Evolutionary conservation across 768 basidiomycete species (phyloP).

Genomic region (Cystobasidiopsis lactophilus): DNA sequence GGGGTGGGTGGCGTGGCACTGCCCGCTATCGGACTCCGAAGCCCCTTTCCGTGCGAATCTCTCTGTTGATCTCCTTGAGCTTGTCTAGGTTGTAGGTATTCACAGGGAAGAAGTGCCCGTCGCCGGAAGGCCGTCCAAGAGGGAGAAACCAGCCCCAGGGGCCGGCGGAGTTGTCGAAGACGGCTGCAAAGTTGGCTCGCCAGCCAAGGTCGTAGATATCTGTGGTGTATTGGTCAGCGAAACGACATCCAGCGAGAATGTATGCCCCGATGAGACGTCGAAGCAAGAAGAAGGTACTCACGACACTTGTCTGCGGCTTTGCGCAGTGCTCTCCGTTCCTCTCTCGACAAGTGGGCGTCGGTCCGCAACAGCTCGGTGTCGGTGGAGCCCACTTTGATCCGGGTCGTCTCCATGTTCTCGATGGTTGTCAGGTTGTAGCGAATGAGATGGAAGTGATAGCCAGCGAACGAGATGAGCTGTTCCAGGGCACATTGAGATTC

Average conservation of each 20-base stretch:
- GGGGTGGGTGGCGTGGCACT: too few relatives aligned
- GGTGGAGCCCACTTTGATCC: not conserved
- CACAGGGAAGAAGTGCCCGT: not conserved
- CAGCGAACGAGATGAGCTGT: too few relatives aligned
- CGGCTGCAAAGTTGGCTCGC: not conserved
- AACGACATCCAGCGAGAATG: not conserved
- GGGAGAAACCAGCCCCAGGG: not conserved
- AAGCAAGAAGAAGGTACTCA: not conserved
- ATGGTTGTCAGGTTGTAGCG: not conserved
- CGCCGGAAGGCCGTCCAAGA: not conserved
- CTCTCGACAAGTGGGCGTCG: not conserved
- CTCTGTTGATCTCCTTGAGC: not conserved
- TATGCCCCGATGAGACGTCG: not conserved
- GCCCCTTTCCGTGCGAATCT: too few relatives aligned
- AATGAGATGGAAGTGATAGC: not conserved
- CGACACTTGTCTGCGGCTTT: not conserved
- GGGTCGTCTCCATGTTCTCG: not conserved
- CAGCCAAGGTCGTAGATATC: not conserved
- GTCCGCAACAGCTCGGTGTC: not conserved
- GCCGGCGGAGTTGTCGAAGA: not conserved
- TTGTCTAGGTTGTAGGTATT: not conserved
- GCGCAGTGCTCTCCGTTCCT: not conserved
- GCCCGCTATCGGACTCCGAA: too few relatives aligned
- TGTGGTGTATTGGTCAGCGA: not conserved
- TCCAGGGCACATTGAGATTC: too few relatives aligned